phyloP scores from a whole-genome alignment of 1,284 basidiomycete genomes.

The Cystodermella granulosa region DNA sequence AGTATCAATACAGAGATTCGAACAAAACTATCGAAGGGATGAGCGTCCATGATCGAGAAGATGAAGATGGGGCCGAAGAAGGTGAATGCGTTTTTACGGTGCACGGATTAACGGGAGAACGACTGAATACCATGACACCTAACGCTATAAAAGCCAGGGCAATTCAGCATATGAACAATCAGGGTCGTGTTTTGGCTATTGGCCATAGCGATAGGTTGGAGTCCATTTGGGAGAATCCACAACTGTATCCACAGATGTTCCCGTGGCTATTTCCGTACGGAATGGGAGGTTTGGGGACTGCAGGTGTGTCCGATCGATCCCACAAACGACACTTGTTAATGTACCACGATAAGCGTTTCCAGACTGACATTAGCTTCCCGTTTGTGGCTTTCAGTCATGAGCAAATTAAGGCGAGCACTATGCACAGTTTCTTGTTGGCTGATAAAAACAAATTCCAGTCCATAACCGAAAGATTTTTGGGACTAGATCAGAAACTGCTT shows the following conservation, averaged over 20 bases:
- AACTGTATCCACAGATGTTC: too few species aligned
- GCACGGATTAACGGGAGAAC: constrained; percentile 31
- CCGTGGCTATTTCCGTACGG: constrained; percentile 42
- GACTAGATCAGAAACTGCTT: constrained; percentile 12
- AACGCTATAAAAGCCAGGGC: constrained; percentile 19
- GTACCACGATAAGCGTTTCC: constrained; percentile 30
- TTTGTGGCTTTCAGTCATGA: constrained; percentile 7
- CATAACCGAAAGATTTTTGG: constrained; percentile 13
- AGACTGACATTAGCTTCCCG: constrained; percentile 9
- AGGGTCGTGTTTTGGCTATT: constrained; percentile 19
- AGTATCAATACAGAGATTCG: constrained; percentile 16
- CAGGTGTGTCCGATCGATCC: constrained; percentile 14
- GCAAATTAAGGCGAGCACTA: constrained; percentile 17
- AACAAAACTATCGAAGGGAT: constrained; percentile 13
- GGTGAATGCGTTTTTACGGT: constrained; percentile 38
- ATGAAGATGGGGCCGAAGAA: constrained; percentile 26
- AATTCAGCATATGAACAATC: constrained; percentile 18
- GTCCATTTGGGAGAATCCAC: constrained; percentile 32
- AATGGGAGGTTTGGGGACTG: constrained; percentile 27
- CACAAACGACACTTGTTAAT: constrained; percentile 23
- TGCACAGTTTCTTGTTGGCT: constrained; percentile 16
- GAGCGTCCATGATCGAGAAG: constrained; percentile 24
- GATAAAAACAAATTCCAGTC: constrained; percentile 17
- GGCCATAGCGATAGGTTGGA: constrained; percentile 18
- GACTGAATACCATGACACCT: constrained; percentile 14